Evolutionary conservation across 2,329 filamentous ascomycete species (phyloP), one percentile per base, ranked within the genome.

Genomic region (Colletotrichum tropicicola): DNA sequence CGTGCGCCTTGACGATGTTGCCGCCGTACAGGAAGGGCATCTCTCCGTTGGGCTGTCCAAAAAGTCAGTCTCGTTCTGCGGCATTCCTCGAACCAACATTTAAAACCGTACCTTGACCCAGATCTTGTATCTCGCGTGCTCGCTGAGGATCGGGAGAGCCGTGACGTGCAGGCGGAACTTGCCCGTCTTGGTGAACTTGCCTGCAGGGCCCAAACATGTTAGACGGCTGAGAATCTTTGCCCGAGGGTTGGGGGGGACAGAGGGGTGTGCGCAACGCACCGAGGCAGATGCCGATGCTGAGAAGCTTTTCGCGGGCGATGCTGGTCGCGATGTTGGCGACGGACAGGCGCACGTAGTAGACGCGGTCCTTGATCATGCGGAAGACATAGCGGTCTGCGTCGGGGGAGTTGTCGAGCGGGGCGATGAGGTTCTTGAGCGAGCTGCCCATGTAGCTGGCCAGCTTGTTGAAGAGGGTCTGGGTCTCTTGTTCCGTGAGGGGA

Each of bases 21-120:
- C 93, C 92, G 56, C 96, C 96, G 79, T 98, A 99, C 48, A 99
- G 82, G 78, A 97, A 98, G 1, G 96, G 95, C 94, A 98, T 97
- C 74, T 97, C 94, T 70, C 96, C 96, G 80, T 98, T 98, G 65
- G 90, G 87, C 80, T 66, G 52, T 57, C 10, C 19, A 4, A 5
- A 17, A 3, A 13, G 37, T 65, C n/a, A 65, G 62, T n/a, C 37
- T n/a, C 7, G 17, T 8, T 5, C 12, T 7, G n/a, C 6, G 0
- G 17, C 12, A 9, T 15, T 19, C 9, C n/a, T 10, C 3, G 9
- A 17, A 28, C 13, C 1, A 4, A 25, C 13, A 1, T 5, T 19
- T 4, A 3, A 1, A 10, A 41, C 55, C n/a, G 13, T 37, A 67
- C 65, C 60, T 97, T 97, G 70, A 99, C 91, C 94, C 94, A 98